These are phyloP conservation scores for Coemansia sp. DNA, from an alignment of 192 early-diverging fungal species.

Conservation along the genomic window DNA sequence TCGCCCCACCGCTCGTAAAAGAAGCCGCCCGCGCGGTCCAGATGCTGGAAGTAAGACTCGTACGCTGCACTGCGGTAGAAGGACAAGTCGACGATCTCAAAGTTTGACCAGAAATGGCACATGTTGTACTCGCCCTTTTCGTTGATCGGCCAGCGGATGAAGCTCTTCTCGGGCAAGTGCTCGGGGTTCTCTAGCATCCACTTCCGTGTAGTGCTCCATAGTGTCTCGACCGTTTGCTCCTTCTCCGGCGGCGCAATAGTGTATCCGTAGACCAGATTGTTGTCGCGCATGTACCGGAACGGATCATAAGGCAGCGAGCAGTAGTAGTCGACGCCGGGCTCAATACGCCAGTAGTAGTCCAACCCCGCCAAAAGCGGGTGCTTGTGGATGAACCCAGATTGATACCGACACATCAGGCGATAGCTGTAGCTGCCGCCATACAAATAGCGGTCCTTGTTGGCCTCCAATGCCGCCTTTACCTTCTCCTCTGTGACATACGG, in stretches of 20 bases:
- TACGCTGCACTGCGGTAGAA: conserved; percentile 72
- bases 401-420: conserved; percentile 52
- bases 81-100: conserved; percentile 76
- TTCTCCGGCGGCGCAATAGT: conserved; percentile 59
- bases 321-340: conserved; percentile 57
- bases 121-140: conserved; percentile 55
- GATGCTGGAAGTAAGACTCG: conserved; percentile 65
- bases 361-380: conserved; percentile 58
- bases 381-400: conserved; percentile 58
- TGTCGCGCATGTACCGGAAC: conserved; percentile 60
- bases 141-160: conserved; percentile 52
- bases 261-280: conserved; percentile 57
- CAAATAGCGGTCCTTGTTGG: conserved; percentile 54
- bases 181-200: conserved; percentile 61
- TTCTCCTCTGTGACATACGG: conserved; percentile 65
- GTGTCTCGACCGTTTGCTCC: conserved; percentile 53
- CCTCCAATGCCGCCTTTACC: conserved; percentile 58
- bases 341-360: conserved; percentile 66
- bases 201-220: conserved; percentile 52
- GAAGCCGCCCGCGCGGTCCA: conserved; percentile 81
- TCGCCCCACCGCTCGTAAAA: conserved; percentile 81
- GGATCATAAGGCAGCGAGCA: conserved; percentile 61
- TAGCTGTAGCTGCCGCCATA: conserved; percentile 73
- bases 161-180: conserved; percentile 57
- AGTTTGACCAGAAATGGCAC: conserved; percentile 81